These are phyloP conservation scores for Oleoguttula mirabilis DNA, from an alignment of 495 filamentous ascomycete species.

Conservation along the genomic window DNA sequence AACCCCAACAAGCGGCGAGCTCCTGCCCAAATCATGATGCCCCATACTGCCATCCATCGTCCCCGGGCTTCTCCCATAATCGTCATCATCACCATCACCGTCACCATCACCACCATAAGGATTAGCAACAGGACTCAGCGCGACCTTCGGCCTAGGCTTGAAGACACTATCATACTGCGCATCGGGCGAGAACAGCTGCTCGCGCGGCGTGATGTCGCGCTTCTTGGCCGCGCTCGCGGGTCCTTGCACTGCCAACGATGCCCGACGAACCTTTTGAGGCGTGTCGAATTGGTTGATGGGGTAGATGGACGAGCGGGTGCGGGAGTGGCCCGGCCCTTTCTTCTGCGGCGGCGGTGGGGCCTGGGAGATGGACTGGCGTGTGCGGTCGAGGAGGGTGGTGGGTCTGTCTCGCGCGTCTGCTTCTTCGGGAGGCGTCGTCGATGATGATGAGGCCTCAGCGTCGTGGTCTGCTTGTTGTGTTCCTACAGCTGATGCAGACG, in stretches of 20 bases:
- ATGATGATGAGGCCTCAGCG: neutral
- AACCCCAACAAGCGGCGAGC: too few species aligned
- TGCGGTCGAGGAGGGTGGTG: slow-evolving; percentile 64
- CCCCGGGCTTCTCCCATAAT: too few species aligned
- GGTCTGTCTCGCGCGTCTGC: too few species aligned
- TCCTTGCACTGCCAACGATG: neutral
- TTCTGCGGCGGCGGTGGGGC: slow-evolving; percentile 20
- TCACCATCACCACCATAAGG: too few species aligned
- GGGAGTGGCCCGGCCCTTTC: slow-evolving; percentile 28
- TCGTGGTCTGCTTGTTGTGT: neutral
- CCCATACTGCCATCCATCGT: too few species aligned
- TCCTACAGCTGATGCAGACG: neutral
- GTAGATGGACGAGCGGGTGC: slow-evolving; percentile 36
- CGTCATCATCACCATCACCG: neutral
- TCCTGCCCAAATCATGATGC: too few species aligned
- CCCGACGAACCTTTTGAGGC: slow-evolving; percentile 25
- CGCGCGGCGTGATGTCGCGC: slow-evolving; percentile 38
- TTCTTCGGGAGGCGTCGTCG: slow-evolving; percentile 8
- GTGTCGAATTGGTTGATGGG: slow-evolving; percentile 53
- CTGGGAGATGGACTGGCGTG: slow-evolving; percentile 67
- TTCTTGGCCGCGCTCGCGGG: neutral
- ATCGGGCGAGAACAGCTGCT: slow-evolving; percentile 51
- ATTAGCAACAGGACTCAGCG: slow-evolving; percentile 48
- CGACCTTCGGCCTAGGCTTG: slow-evolving; percentile 69
- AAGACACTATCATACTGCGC: slow-evolving; percentile 77